Conservation (phyloP, 352 stramenopile genomes). For the Phytophthora ohioensis region DNA sequence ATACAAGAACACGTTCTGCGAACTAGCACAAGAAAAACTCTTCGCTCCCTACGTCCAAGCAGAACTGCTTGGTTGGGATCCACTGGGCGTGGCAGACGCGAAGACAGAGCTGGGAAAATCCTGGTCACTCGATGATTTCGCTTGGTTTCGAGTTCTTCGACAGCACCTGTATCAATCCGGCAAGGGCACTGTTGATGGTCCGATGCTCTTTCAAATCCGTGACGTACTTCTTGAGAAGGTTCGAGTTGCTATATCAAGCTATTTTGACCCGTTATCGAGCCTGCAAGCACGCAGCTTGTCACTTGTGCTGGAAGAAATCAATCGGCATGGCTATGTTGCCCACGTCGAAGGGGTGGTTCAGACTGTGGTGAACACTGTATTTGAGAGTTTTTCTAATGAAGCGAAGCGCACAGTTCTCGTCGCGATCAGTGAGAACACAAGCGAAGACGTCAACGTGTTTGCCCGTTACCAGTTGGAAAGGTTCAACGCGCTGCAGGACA, state of each 20-base stretch:
- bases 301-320: conserved; percentile 63
- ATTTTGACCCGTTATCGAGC: conserved; percentile 71
- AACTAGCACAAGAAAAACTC: conserved; percentile 67
- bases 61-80: conserved; percentile 77
- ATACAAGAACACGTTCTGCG: conserved; percentile 71
- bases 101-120: conserved; percentile 12
- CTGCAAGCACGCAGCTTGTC: conserved; percentile 63
- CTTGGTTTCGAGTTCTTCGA: conserved; percentile 61
- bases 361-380: conserved; percentile 35
- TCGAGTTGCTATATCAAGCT: conserved; percentile 39
- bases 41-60: conserved; percentile 70
- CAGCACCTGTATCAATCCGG: conserved; percentile 37
- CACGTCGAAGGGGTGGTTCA: conserved; percentile 43
- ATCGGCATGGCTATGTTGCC: conserved; percentile 33
- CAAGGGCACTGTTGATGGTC: conserved; percentile 29
- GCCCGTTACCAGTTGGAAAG: conserved; percentile 51
- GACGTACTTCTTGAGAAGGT: conserved; percentile 64
- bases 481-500: conserved; percentile 71
- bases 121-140: conserved; percentile 53
- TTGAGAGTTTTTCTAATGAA: conserved; percentile 43
- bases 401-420: conserved; percentile 59
- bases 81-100: conserved; percentile 45
- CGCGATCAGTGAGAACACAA: conserved; percentile 37
- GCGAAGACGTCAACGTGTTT: conserved; percentile 32
- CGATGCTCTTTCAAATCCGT: conserved; percentile 52